Base-by-base conservation (phyloP, 257 asterid genomes). In the Coffea eugenioides region DNA sequence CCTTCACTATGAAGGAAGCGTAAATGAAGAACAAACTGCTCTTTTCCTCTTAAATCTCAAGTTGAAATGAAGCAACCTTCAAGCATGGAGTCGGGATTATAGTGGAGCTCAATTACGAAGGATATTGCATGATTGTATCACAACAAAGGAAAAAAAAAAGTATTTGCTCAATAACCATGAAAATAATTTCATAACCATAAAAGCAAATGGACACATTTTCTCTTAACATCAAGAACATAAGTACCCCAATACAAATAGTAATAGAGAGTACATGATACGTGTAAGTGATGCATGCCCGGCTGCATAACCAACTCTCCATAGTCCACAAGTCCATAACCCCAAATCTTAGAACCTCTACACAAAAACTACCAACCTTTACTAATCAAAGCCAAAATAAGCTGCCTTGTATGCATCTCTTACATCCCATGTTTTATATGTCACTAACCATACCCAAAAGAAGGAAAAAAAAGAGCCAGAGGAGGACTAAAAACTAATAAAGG, bases 321-420 rank as follows among this genome's bases (percentile, higher is more conserved):
- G 15, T 41, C n/a, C 67, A 48, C 5, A 39, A 27, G 75, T 66
- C 66, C 1, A 43, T 79, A 73, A 46, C 9, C 23, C 64, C 51
- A 9, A 5, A 8, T 9, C 62, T 0, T 11, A 77, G 15, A 6
- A 46, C 25, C 59, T 34, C 67, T 21, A 70, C 20, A 70, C 27
- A 25, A 59, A 21, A 76, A 31, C 65, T 61, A 14, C 7, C 43
- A 73, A 76, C 39, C 51, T 41, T 72, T 41, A 39, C 34, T 20
- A 1, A n/a, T 18, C 51, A 25, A 74, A 75, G 39, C 77, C 67
- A 57, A 73, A 52, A 9, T 27, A 70, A 83, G 80, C 88, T 80
- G 69, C 90, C 87, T 87, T 78, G 90, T 83, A 87, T 87, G 90
- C 90, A 83, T 87, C 81, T 83, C 90, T 87, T 87, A 87, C 90